Evolutionary conservation across 106 monocot genomes (phyloP).

Genomic region (Cymbidium sinense): DNA sequence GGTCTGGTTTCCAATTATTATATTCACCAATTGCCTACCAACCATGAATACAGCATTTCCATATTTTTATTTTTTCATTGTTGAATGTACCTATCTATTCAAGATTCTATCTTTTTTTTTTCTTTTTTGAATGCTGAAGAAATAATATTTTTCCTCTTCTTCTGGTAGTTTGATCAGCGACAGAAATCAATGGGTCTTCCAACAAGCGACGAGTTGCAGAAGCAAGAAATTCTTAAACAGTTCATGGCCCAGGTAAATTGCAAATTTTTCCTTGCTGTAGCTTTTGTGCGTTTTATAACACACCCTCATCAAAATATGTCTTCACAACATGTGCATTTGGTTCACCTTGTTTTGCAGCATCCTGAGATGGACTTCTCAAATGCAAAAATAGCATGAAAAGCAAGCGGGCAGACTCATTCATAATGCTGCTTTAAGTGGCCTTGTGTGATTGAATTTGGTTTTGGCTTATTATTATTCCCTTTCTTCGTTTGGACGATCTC

Average conservation of each 20-base stretch:
- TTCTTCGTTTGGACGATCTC: no score
- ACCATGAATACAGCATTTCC: no score
- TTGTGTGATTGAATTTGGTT: no score
- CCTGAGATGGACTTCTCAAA: conserved; percentile 96
- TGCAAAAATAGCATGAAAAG: conserved; percentile 57
- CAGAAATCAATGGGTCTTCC: conserved; percentile 93
- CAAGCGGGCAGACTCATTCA: neutral
- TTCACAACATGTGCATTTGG: neutral
- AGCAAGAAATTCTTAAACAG: conserved; percentile 92
- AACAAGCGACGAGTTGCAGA: conserved; percentile 83
- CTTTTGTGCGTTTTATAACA: neutral
- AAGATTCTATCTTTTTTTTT: neutral
- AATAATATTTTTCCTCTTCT: neutral
- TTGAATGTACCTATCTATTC: neutral
- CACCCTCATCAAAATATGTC: no score
- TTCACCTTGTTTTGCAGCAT: conserved; percentile 53
- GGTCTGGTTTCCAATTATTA: no score
- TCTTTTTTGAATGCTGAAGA: neutral
- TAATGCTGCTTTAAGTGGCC: neutral
- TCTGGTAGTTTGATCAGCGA: conserved; percentile 76
- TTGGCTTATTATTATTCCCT: no score
- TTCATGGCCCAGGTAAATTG: conserved; percentile 81
- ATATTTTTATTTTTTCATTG: neutral
- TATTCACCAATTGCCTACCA: no score
- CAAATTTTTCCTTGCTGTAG: no score